Base-by-base conservation (phyloP, 371 early-diverging fungal species). In the Mucor racemosus region DNA sequence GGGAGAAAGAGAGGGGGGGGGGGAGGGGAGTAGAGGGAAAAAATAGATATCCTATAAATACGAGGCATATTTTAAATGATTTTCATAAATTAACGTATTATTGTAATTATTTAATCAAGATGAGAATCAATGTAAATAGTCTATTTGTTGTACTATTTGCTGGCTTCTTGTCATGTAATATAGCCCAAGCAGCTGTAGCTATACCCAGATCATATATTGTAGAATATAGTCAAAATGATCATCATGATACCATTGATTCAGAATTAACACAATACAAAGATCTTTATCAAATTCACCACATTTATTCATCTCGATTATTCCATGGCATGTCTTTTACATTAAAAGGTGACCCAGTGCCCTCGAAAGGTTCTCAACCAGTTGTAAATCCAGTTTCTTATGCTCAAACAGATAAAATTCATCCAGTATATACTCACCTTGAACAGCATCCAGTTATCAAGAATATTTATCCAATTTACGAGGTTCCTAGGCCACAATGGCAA, bases 201-300 rank as follows among this genome's bases (percentile, higher is more conserved):
- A 62, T 84, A 35, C 77, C 80, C 14, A 76, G 74, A 33, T 78
- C 79, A 0, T 84, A 64, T 59, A 79, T 84, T 41, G 69, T 81
- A 34, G 80, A 84, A 59, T 84, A 78, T 64, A 69, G 40, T 7
- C 60, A 50, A 7, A 39, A 53, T 21, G 34, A 36, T n/a, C 34
- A 56, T 15, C 34, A 56, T 17, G 19, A 36, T 17, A 17, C 39
- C 26, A 40, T 54, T n/a, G 17, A 41, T 31, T 19, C 36, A 19
- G 63, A 40, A 9, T 40, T 54, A 41, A 17, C 15, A 7, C 55
- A 50, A 21, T 58, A 72, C 54, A 31, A 54, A 54, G 63, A 54
- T 5, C 41, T 62, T 13, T 72, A 69, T 42, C 40, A 65, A 13
- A 64, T 77, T 31, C 75, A 73, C 4, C 78, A 75, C 36, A 73